Percentiles rank a stretch among this genome's conserved stretches.
phyloP scores from a whole-genome alignment of 1,284 basidiomycete species.

The Irpex sp. region DNA sequence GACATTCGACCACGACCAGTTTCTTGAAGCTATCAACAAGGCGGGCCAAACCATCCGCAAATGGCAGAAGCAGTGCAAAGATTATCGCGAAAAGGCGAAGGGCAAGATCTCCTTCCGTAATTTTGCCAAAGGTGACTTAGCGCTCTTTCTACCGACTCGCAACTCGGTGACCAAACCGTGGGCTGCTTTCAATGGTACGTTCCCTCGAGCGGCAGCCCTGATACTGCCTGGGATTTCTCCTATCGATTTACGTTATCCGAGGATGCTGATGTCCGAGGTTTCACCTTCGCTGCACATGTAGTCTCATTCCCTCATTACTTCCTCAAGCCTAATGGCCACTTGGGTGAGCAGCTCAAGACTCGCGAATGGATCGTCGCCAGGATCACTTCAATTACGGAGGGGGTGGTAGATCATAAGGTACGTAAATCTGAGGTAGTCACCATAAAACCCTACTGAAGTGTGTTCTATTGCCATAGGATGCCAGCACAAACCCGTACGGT shows the following conservation, averaged over 20 bases:
- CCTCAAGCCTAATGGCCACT: conserved; percentile 79
- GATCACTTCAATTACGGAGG: conserved; percentile 85
- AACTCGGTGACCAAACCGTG: conserved; percentile 91
- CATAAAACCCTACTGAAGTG: not conserved
- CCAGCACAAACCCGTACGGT: conserved; percentile 71
- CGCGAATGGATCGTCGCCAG: conserved; percentile 94
- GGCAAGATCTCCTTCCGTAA: conserved; percentile 94
- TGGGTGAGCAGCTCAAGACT: conserved; percentile 82
- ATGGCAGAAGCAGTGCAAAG: conserved; percentile 95
- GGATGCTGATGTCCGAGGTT: conserved; percentile 34
- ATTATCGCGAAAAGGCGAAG: conserved; percentile 87
- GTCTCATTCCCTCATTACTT: conserved; percentile 98
- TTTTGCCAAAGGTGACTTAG: conserved; percentile 90
- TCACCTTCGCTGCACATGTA: conserved; percentile 33
- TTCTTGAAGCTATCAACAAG: conserved; percentile 77
- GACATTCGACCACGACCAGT: conserved; percentile 79
- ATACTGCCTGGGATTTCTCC: not conserved
- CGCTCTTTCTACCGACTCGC: conserved; percentile 92
- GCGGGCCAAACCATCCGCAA: conserved; percentile 86
- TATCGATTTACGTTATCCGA: conserved; percentile 15
- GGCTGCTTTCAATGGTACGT: conserved; percentile 93
- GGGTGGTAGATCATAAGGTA: conserved; percentile 79
- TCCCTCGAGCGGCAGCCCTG: conserved; percentile 5
- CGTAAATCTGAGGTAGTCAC: not conserved
- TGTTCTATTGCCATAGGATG: conserved; percentile 46